Percentiles rank a stretch among this genome's conserved stretches.
These are phyloP conservation scores for Pyrenophora seminiperda DNA, from an alignment of 2,329 filamentous ascomycete genomes.

Conservation along the genomic window DNA sequence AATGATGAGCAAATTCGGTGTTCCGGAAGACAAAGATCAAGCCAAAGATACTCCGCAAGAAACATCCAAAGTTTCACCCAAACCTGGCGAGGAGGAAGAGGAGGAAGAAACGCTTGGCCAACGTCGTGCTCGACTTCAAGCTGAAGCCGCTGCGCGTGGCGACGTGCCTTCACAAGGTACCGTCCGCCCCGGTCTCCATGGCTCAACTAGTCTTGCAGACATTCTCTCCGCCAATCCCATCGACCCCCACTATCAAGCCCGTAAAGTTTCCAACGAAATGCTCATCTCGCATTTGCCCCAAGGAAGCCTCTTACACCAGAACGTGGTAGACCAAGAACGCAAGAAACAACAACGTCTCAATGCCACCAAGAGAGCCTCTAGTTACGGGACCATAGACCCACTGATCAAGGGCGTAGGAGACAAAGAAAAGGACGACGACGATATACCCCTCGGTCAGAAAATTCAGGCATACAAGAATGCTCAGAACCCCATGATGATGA, in stretches of 20 bases:
- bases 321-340: slow-evolving; percentile 46
- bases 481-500: slow-evolving; percentile 28
- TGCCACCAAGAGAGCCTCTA: slow-evolving; percentile 40
- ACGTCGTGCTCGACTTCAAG: slow-evolving; percentile 73
- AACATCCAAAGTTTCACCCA: slow-evolving; percentile 28
- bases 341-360: slow-evolving; percentile 44
- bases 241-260: slow-evolving; percentile 39
- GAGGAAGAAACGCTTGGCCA: slow-evolving; percentile 82
- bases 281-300: slow-evolving; percentile 43
- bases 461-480: slow-evolving; percentile 47
- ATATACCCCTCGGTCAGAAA: slow-evolving; percentile 39
- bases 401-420: slow-evolving; percentile 31
- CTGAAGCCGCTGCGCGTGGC: slow-evolving; percentile 64
- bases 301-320: slow-evolving; percentile 51
- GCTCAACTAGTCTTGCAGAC: slow-evolving; percentile 64
- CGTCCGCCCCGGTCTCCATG: slow-evolving; percentile 45
- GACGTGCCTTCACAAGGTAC: slow-evolving; percentile 26
- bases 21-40: slow-evolving; percentile 23
- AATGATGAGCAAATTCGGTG: slow-evolving; percentile 59
- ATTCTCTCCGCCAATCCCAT: slow-evolving; percentile 63
- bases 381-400: slow-evolving; percentile 37
- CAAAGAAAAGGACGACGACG: slow-evolving; percentile 35
- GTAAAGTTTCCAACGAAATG: slow-evolving; percentile 45
- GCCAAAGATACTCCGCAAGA: slow-evolving; percentile 26
- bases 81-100: slow-evolving; percentile 34